Evolutionary conservation across 768 basidiomycete species (phyloP).

Genomic region (Mycena leptocephala): DNA sequence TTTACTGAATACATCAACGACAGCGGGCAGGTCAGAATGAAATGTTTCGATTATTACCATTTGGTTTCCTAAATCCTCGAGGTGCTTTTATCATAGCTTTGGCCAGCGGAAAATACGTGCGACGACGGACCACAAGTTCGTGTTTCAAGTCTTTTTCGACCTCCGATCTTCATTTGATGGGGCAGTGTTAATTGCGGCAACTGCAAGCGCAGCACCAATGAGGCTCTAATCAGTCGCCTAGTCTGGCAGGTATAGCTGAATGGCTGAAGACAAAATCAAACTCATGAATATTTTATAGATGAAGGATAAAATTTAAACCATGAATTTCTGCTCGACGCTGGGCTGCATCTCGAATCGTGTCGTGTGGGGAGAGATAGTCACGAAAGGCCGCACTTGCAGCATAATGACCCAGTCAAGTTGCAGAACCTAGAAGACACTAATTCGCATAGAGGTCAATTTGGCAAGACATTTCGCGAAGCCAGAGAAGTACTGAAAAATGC

Average conservation of each 20-base stretch:
- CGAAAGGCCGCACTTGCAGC: conserved; percentile 43
- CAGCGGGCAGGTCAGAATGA: conserved; percentile 33
- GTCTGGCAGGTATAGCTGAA: conserved; percentile 40
- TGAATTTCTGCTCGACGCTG: conserved; percentile 48
- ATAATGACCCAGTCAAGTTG: conserved; percentile 48
- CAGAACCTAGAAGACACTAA: conserved; percentile 39
- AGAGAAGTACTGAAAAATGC: conserved; percentile 38
- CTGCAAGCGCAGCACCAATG: conserved; percentile 44
- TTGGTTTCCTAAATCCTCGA: neutral
- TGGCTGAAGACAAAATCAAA: neutral
- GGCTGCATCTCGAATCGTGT: conserved; percentile 40
- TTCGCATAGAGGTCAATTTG: conserved; percentile 30
- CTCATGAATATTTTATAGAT: neutral
- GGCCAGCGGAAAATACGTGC: conserved; percentile 33
- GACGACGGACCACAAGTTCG: conserved; percentile 39
- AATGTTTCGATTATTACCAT: neutral
- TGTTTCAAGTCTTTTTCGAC: neutral
- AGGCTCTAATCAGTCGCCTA: conserved; percentile 49
- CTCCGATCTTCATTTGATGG: neutral
- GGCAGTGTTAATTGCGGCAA: conserved; percentile 39
- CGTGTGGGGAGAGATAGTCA: conserved; percentile 33
- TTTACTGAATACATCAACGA: conserved; percentile 34
- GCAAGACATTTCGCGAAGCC: conserved; percentile 39
- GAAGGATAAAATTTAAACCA: conserved; percentile 31
- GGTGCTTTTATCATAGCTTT: conserved; percentile 41